A percentile compares a stretch with the other conserved stretches of the same genome.
These are phyloP conservation scores for Citrus unshiu DNA, from an alignment of 345 rosid species.

Conservation along the genomic window DNA sequence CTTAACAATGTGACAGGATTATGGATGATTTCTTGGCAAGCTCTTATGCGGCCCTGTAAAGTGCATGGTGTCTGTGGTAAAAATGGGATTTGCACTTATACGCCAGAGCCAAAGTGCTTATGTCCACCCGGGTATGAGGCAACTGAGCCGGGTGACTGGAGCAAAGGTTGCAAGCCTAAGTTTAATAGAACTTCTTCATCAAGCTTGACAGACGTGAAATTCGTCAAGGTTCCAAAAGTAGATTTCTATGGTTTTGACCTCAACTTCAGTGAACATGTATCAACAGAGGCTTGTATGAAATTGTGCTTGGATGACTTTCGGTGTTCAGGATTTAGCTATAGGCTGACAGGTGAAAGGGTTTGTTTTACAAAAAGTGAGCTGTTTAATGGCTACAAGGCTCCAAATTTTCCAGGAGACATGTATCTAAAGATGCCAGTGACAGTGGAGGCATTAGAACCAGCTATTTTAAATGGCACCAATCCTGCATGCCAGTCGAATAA, in stretches of 20 bases:
- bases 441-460: neutral
- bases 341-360: constrained; percentile 2
- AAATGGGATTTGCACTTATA: constrained; percentile 37
- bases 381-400: constrained; percentile 31
- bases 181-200: constrained; percentile 19
- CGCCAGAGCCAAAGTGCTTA: constrained; percentile 33
- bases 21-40: constrained; percentile 40
- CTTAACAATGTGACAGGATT: constrained; percentile 13
- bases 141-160: constrained; percentile 28
- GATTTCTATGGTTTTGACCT: constrained; percentile 40
- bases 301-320: constrained; percentile 29
- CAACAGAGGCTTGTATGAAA: constrained; percentile 26
- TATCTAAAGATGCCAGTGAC: constrained; percentile 31
- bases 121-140: constrained; percentile 43
- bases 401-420: constrained; percentile 21
- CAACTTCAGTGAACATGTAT: rapidly evolving
- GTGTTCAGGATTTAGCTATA: constrained; percentile 36
- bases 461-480: constrained; percentile 4
- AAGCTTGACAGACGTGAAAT: constrained; percentile 5
- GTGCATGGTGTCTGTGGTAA: constrained; percentile 46
- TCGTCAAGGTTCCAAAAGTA: constrained; percentile 19
- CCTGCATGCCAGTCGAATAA: neutral
- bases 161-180: constrained; percentile 42
- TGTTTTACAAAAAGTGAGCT: constrained; percentile 23
- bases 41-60: constrained; percentile 17